Conservation (phyloP, 106 monocot species). For the Allium cepa region DNA sequence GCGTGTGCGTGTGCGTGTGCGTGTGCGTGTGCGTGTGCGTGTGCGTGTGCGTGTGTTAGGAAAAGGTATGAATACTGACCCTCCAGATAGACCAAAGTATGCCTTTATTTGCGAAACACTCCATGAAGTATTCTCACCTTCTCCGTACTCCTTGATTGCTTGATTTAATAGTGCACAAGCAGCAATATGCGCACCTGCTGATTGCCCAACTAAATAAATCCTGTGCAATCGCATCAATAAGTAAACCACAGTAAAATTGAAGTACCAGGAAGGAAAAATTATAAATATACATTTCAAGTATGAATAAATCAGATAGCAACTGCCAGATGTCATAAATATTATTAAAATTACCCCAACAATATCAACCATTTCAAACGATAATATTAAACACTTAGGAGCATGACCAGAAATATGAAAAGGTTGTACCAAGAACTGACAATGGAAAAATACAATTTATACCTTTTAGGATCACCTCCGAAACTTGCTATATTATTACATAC, state of each 20-base stretch:
- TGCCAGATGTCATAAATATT: no score
- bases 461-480: constrained; percentile 84
- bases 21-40: no score
- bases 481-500: constrained; percentile 67
- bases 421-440: not conserved
- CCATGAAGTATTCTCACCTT: constrained; percentile 66
- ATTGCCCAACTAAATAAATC: constrained; percentile 93
- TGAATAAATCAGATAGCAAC: no score
- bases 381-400: no score
- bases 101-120: constrained; percentile 89
- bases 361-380: no score
- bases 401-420: no score
- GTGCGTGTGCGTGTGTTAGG: no score
- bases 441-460: constrained; percentile 22
- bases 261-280: no score
- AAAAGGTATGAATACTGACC: constrained; percentile 32
- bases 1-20: no score
- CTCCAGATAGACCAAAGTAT: constrained; percentile 89
- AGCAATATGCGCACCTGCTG: constrained; percentile 98
- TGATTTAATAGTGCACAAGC: constrained; percentile 83
- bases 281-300: no score
- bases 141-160: constrained; percentile 77
- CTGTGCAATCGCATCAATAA: constrained; percentile 16
- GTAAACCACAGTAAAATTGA: no score
- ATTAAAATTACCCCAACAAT: no score